Base-by-base conservation (phyloP, 2,329 filamentous ascomycete species). In the Alternaria consortialis region DNA sequence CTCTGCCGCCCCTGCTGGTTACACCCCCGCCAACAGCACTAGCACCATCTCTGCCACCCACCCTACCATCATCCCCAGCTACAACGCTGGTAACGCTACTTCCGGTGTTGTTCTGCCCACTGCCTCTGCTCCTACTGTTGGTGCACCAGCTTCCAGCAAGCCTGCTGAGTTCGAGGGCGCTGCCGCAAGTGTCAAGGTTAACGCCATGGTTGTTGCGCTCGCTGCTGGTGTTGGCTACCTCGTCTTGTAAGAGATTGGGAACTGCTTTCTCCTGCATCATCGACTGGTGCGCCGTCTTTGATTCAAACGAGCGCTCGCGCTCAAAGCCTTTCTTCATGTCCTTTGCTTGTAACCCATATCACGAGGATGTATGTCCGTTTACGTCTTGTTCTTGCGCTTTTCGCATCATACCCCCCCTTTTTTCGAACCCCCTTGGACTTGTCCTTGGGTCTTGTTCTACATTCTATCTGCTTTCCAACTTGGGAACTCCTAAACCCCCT, bases 211-310 rank as follows among this genome's bases (percentile, higher is more conserved):
- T 50, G 76, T 68, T 5, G 68, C 65, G 4, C 36, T 78, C 63
- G 76, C 68, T 48, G 76, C 72, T 34, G 75, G 72, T 44, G 64
- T 74, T 17, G 75, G 69, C 58, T 78, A 74, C 73, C 66, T 79
- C 58, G 74, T 73, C 52, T 70, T 79, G 55, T 79, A 65, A 77
- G 67, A 61, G 20, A 56, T 56, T n/a, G 20, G 12, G 7, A 29
- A n/a, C 34, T 53, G 63, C 66, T 68, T 70, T 64, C 65, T 48
- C 23, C n/a, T 39, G 66, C 69, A 72, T 72, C 68, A 74, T 67
- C 61, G 71, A 75, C 73, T 72, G 68, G 66, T 71, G 70, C 70
- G 55, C 53, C 31, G 67, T 73, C 67, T 68, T 69, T 73, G 71
- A 72, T 73, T 66, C 65, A 63, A 17, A 23, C 17, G 39, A 40